Evolutionary conservation across 106 monocot genomes (phyloP).

Genomic region (Xerophyta viscosa): DNA sequence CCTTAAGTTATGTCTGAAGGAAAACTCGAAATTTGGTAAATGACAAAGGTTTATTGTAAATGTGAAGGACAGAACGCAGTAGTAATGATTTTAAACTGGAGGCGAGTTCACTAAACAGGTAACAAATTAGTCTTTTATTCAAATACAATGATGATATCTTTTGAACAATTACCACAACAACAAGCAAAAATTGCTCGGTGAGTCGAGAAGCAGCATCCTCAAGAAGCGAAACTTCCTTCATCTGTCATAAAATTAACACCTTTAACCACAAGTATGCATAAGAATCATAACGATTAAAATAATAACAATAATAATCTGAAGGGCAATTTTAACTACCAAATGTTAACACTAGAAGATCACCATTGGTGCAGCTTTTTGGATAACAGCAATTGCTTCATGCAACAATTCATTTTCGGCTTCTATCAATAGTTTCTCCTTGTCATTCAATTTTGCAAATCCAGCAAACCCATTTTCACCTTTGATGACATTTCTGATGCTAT

Average conservation of each 20-base stretch:
- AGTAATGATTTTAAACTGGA: no score
- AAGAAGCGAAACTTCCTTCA: conserved; percentile 85
- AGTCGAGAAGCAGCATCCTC: conserved; percentile 76
- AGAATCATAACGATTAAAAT: no score
- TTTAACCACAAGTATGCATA: conserved; percentile 16
- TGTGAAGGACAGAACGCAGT: no score
- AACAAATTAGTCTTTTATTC: no score
- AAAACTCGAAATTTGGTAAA: no score
- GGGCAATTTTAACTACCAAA: conserved; percentile 92
- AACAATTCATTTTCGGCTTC: conserved; percentile 64
- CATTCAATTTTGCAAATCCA: conserved; percentile 77
- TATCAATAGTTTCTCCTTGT: conserved; percentile 51
- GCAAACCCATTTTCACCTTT: conserved; percentile 30
- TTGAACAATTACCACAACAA: conserved; percentile 73
- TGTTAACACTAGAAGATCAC: conserved; percentile 97
- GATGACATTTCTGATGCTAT: conserved; percentile 6
- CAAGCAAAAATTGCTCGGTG: conserved; percentile 90
- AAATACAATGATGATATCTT: no score
- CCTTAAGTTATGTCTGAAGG: no score
- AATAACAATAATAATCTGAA: conserved; percentile 26
- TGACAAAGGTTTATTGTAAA: no score
- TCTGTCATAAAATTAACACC: conserved; percentile 42
- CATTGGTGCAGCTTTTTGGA: conserved; percentile 87
- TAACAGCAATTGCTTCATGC: conserved; percentile 56
- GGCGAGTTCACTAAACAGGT: no score